Percentiles rank a stretch among this genome's conserved stretches.
Conservation (phyloP, 192 early-diverging fungal genomes). For the Rhizophagus clarus region DNA sequence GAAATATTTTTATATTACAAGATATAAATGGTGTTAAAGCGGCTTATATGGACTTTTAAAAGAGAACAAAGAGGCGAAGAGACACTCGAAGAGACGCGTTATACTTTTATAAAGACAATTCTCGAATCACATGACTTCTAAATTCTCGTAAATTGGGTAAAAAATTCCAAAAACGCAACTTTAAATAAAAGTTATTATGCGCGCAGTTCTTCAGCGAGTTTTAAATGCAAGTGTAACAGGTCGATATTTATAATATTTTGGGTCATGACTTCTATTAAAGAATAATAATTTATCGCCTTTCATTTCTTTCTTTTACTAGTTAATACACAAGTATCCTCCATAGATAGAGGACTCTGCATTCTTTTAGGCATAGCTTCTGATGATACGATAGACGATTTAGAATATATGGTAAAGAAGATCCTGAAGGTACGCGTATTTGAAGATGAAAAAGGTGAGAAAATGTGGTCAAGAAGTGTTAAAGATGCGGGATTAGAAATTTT, state of each 20-base stretch:
- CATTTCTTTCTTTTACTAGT: constrained; percentile 61
- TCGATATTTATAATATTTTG: neutral
- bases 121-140: too few species aligned
- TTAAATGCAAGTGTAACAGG: constrained; percentile 47
- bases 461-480: constrained; percentile 83
- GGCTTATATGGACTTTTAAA: too few species aligned
- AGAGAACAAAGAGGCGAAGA: too few species aligned
- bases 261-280: neutral
- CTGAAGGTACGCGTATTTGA: constrained; percentile 77
- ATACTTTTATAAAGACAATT: too few species aligned
- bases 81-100: too few species aligned
- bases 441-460: constrained; percentile 54
- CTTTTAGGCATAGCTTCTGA: constrained; percentile 69
- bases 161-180: neutral
- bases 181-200: neutral
- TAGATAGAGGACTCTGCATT: constrained; percentile 78
- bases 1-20: too few species aligned
- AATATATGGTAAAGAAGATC: constrained; percentile 86
- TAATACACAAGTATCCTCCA: constrained; percentile 71
- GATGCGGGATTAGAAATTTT: constrained; percentile 76
- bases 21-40: too few species aligned
- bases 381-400: constrained; percentile 76
- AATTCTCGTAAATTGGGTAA: too few species aligned
- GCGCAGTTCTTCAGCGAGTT: constrained; percentile 44
- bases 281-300: neutral